Evolutionary conservation across 2,329 filamentous ascomycete genomes (phyloP).

Genomic region (Apiospora hydei): DNA sequence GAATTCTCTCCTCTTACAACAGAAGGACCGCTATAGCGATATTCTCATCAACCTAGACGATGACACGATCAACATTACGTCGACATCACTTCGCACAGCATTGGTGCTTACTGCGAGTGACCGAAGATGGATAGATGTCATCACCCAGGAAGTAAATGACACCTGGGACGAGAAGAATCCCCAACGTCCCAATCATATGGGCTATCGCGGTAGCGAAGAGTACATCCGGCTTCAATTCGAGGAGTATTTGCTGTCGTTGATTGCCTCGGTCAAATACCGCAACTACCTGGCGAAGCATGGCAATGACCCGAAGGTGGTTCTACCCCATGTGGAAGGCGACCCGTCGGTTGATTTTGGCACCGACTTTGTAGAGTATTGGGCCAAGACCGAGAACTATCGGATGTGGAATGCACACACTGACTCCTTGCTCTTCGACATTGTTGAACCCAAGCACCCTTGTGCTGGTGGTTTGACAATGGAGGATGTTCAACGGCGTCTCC

Average conservation of each 20-base stretch:
- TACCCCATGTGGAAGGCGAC: slow-evolving; percentile 78
- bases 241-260: slow-evolving; percentile 89
- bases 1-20: slow-evolving; percentile 90
- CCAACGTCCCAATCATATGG: slow-evolving; percentile 88
- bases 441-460: slow-evolving; percentile 91
- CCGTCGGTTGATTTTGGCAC: slow-evolving; percentile 82
- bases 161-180: slow-evolving; percentile 97
- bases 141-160: slow-evolving; percentile 91
- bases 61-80: slow-evolving; percentile 82
- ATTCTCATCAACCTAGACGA: slow-evolving; percentile 94
- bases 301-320: slow-evolving; percentile 65
- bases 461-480: slow-evolving; percentile 92
- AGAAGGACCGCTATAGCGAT: slow-evolving; percentile 95
- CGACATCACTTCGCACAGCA: slow-evolving; percentile 76
- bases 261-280: slow-evolving; percentile 90
- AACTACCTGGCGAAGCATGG: slow-evolving; percentile 65
- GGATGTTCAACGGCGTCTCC: slow-evolving; percentile 88
- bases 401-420: slow-evolving; percentile 86
- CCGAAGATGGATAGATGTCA: slow-evolving; percentile 93
- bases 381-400: slow-evolving; percentile 85
- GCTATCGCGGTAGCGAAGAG: slow-evolving; percentile 94
- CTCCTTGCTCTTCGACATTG: slow-evolving; percentile 90
- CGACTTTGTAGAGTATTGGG: slow-evolving; percentile 90
- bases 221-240: slow-evolving; percentile 98
- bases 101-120: slow-evolving; percentile 85